Percentiles rank a stretch among this genome's conserved stretches.
Conservation (phyloP, 257 asterid species). For the Solanum habrochaites region DNA sequence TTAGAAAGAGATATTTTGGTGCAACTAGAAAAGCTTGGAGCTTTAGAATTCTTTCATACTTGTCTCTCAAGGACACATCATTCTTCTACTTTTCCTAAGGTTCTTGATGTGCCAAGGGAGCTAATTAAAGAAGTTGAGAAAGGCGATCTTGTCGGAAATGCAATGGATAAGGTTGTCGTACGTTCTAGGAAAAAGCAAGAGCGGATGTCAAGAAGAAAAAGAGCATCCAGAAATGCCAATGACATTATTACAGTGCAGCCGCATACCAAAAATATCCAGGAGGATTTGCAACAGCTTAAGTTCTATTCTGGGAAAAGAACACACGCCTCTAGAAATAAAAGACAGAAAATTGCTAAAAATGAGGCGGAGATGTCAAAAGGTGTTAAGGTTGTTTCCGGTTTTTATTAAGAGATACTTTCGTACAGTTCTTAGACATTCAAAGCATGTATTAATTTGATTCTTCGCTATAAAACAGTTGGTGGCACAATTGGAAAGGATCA, state of each 20-base stretch:
- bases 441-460: conserved; percentile 5
- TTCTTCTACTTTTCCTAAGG: conserved; percentile 13
- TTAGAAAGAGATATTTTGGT: conserved; percentile 66
- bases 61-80: conserved; percentile 36
- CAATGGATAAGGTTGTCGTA: conserved; percentile 22
- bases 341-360: conserved; percentile 35
- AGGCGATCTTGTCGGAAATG: conserved; percentile 12
- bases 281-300: conserved; percentile 3
- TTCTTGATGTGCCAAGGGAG: conserved; percentile 16
- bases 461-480: conserved; percentile 37
- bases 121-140: conserved; percentile 20
- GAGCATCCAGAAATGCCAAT: conserved; percentile 12
- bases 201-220: conserved; percentile 45
- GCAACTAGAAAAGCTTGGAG: conserved; percentile 67
- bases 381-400: conserved; percentile 53
- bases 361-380: conserved; percentile 80
- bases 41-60: conserved; percentile 52
- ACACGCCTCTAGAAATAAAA: conserved; percentile 27
- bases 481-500: conserved; percentile 60
- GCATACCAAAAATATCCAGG: neutral
- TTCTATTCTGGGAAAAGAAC: conserved; percentile 13
- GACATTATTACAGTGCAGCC: conserved; percentile 2
- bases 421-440: conserved; percentile 5
- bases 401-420: neutral
- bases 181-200: conserved; percentile 46